phyloP scores from a whole-genome alignment of 306 rosid genomes.

The Prosopis cineraria region DNA sequence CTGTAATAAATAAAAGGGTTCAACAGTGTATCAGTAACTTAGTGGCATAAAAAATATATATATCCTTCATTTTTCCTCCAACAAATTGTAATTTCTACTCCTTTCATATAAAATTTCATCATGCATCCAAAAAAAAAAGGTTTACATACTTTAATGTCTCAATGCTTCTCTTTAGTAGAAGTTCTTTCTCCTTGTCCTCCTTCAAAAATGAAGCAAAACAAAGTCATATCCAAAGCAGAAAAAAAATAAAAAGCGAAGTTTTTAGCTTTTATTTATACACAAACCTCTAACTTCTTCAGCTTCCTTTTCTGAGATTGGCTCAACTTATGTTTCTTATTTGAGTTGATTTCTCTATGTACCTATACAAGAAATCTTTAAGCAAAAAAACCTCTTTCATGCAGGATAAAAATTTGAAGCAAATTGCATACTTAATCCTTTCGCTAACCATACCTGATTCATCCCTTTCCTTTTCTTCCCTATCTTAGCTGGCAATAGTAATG shows the following conservation, averaged over 20 bases:
- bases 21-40: slow-evolving; percentile 21
- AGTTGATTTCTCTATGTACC: slow-evolving; percentile 42
- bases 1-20: slow-evolving; percentile 45
- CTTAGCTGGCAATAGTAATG: slow-evolving; percentile 45
- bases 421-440: not conserved
- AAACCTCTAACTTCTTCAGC: slow-evolving; percentile 76
- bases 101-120: not conserved
- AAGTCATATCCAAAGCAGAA: slow-evolving; percentile 28
- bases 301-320: slow-evolving; percentile 76
- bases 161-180: slow-evolving; percentile 57
- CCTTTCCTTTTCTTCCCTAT: slow-evolving; percentile 55
- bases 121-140: not conserved
- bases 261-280: slow-evolving; percentile 20
- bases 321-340: slow-evolving; percentile 55
- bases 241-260: slow-evolving; percentile 21
- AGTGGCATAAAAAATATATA: not conserved
- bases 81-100: not conserved
- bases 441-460: slow-evolving; percentile 42
- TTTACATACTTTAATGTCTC: slow-evolving; percentile 65
- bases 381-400: not conserved
- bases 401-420: not conserved
- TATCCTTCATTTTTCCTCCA: not conserved
- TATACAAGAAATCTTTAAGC: slow-evolving; percentile 27
- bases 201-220: slow-evolving; percentile 37
- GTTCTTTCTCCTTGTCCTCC: slow-evolving; percentile 69